phyloP scores from a whole-genome alignment of 2,329 filamentous ascomycete genomes.

The Diplodia intermedia region DNA sequence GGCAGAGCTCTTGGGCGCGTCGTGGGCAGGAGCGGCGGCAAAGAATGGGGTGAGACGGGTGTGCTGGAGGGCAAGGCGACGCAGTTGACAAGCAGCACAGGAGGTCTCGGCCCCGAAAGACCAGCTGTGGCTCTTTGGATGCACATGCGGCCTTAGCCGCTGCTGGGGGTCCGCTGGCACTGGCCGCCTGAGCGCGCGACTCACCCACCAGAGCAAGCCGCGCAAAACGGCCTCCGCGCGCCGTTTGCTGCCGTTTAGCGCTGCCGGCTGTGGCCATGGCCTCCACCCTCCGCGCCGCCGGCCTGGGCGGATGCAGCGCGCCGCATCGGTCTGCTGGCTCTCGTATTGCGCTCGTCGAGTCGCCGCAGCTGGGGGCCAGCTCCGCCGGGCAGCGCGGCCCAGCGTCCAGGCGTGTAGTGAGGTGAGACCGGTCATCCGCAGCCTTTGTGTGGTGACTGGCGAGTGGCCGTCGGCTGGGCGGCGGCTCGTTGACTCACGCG shows the following conservation, averaged over 20 bases:
- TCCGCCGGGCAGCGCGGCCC: too few species aligned
- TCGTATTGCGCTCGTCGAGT: not conserved
- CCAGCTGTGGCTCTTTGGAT: constrained; percentile 28
- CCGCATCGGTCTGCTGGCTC: not conserved
- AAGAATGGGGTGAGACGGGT: constrained; percentile 30
- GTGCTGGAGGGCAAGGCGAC: constrained; percentile 16
- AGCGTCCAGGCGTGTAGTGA: not conserved
- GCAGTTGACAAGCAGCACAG: constrained; percentile 28
- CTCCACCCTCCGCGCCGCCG: too few species aligned
- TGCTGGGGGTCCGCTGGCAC: constrained; percentile 22
- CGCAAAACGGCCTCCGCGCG: not conserved
- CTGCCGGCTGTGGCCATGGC: not conserved
- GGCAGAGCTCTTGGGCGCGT: too few species aligned
- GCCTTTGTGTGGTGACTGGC: too few species aligned
- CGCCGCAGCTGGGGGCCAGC: too few species aligned
- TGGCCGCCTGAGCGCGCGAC: constrained; percentile 2
- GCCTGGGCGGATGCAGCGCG: constrained; percentile 8
- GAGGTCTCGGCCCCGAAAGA: constrained; percentile 29
- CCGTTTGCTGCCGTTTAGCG: constrained; percentile 7
- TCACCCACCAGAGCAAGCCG: too few species aligned
- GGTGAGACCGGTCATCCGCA: not conserved
- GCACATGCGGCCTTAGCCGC: constrained; percentile 29
- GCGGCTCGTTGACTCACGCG: too few species aligned
- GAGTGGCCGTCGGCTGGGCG: too few species aligned
- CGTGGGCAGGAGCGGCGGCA: constrained; percentile 17